These are phyloP conservation scores for Xylaria sp. DNA, from an alignment of 2,329 filamentous ascomycete genomes.

Conservation along the genomic window DNA sequence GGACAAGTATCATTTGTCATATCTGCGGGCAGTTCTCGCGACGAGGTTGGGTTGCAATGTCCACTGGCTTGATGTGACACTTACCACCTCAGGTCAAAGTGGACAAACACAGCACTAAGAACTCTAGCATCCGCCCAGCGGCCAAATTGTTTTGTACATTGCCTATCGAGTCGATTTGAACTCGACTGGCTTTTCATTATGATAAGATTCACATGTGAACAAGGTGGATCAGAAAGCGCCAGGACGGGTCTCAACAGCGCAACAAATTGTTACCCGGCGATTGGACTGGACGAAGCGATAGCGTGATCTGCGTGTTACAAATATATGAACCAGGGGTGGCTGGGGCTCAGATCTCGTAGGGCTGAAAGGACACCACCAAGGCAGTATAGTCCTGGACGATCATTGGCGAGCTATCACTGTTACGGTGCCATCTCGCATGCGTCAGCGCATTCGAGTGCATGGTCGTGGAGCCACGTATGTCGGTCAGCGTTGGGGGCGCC, in stretches of 20 bases:
- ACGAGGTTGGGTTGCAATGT: slow-evolving; percentile 17
- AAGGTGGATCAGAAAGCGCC: slow-evolving; percentile 9
- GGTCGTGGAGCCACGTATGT: slow-evolving; percentile 34
- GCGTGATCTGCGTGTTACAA: slow-evolving; percentile 34
- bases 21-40: not conserved
- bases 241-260: slow-evolving; percentile 3
- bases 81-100: not conserved
- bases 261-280: slow-evolving; percentile 12
- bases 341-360: slow-evolving; percentile 39
- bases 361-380: slow-evolving; percentile 36
- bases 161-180: not conserved
- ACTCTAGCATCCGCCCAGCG: not conserved
- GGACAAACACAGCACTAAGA: not conserved
- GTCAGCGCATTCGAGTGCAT: slow-evolving; percentile 30
- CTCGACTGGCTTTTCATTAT: slow-evolving; percentile 3
- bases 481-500: slow-evolving; percentile 28
- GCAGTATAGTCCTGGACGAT: slow-evolving; percentile 26
- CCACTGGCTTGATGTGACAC: not conserved
- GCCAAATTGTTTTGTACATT: not conserved
- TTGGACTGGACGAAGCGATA: slow-evolving; percentile 24
- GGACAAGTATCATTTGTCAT: slow-evolving; percentile 29
- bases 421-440: slow-evolving; percentile 31
- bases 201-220: slow-evolving; percentile 1
- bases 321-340: slow-evolving; percentile 30
- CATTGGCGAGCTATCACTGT: slow-evolving; percentile 31